phyloP scores from a whole-genome alignment of 2,329 filamentous ascomycete species.

The Xylaria sp. region DNA sequence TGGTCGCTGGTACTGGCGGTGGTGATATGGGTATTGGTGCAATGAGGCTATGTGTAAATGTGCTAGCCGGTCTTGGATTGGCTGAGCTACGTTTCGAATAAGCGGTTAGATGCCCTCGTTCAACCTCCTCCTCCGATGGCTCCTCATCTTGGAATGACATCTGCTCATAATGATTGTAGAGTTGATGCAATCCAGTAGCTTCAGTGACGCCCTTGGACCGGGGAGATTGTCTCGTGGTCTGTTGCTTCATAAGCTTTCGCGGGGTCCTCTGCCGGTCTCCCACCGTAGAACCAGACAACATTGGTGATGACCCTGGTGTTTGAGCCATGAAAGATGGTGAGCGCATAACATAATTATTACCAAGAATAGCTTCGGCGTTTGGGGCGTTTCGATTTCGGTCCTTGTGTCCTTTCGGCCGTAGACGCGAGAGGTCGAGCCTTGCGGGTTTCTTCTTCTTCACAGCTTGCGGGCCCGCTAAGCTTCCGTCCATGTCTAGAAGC shows the following conservation, averaged over 20 bases:
- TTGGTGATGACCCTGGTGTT: slow-evolving; percentile 31
- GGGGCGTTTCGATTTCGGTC: slow-evolving; percentile 44
- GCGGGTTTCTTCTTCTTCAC: slow-evolving; percentile 61
- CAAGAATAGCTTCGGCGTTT: slow-evolving; percentile 48
- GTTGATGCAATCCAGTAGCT: slow-evolving; percentile 58
- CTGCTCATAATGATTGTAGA: slow-evolving; percentile 70
- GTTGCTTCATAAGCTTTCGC: slow-evolving; percentile 35
- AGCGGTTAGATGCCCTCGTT: slow-evolving; percentile 27
- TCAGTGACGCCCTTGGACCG: slow-evolving; percentile 48
- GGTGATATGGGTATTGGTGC: slow-evolving; percentile 42
- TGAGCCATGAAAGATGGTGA: slow-evolving; percentile 59
- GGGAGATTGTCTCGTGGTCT: slow-evolving; percentile 42
- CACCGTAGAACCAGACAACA: slow-evolving; percentile 24
- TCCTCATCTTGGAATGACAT: slow-evolving; percentile 60
- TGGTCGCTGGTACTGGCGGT: slow-evolving; percentile 33
- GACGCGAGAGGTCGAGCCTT: slow-evolving; percentile 61
- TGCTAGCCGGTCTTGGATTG: slow-evolving; percentile 35
- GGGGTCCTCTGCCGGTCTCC: slow-evolving; percentile 30
- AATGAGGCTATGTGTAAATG: slow-evolving; percentile 41
- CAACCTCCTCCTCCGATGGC: slow-evolving; percentile 37
- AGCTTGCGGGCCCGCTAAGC: slow-evolving; percentile 44
- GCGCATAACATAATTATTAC: slow-evolving; percentile 53
- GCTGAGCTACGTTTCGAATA: slow-evolving; percentile 32
- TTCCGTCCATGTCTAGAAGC: slow-evolving; percentile 60
- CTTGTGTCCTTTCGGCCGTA: slow-evolving; percentile 54